Evolutionary conservation across 345 rosid genomes (phyloP).

Genomic region (Bretschneidera sinensis): DNA sequence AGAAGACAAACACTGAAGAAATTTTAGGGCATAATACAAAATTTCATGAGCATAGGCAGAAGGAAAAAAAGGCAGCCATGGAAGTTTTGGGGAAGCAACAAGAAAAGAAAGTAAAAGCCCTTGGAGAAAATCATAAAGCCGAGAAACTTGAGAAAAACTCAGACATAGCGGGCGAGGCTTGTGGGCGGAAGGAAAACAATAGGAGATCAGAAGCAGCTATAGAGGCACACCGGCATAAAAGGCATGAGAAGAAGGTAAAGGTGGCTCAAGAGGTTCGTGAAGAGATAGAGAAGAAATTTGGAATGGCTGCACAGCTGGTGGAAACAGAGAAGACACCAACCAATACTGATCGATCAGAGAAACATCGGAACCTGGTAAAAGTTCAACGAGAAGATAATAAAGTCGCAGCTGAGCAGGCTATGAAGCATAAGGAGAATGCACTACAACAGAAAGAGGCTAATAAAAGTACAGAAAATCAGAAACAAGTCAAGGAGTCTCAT

Average conservation of each 20-base stretch:
- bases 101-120: slow-evolving; percentile 29
- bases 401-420: slow-evolving; percentile 25
- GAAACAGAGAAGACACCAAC: slow-evolving; percentile 35
- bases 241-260: slow-evolving; percentile 30
- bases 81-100: slow-evolving; percentile 28
- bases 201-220: neutral
- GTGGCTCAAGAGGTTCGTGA: slow-evolving; percentile 31
- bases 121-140: slow-evolving; percentile 29
- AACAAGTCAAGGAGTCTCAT: slow-evolving; percentile 8
- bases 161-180: slow-evolving; percentile 31
- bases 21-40: slow-evolving; percentile 21
- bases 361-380: slow-evolving; percentile 30
- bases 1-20: slow-evolving; percentile 33
- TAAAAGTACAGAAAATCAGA: slow-evolving; percentile 20
- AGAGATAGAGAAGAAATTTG: slow-evolving; percentile 31
- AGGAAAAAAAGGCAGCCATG: slow-evolving; percentile 27
- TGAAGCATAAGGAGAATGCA: slow-evolving; percentile 30
- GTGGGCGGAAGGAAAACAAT: slow-evolving; percentile 23
- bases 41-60: slow-evolving; percentile 32
- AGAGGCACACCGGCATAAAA: slow-evolving; percentile 6
- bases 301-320: slow-evolving; percentile 19
- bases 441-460: slow-evolving; percentile 21
- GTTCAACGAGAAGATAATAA: slow-evolving; percentile 26
- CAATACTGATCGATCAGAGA: slow-evolving; percentile 28
- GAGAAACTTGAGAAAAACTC: slow-evolving; percentile 29